phyloP scores from a whole-genome alignment of 2,329 filamentous ascomycete genomes.

The Beauveria sp. region DNA sequence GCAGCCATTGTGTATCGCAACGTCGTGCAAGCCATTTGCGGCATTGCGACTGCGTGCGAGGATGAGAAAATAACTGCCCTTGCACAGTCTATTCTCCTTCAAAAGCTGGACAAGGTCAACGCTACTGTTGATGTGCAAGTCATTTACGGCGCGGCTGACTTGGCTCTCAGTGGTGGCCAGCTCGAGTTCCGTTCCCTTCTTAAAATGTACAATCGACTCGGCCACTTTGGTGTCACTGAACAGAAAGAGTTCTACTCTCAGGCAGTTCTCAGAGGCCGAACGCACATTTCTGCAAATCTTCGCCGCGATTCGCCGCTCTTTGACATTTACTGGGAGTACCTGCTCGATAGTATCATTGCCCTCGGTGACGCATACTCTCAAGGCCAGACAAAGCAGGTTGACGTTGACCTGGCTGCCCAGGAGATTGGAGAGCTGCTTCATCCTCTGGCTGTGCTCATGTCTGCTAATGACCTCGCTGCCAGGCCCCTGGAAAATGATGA shows the following conservation, averaged over 20 bases:
- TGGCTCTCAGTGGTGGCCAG: constrained; percentile 70
- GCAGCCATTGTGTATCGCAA: constrained; percentile 70
- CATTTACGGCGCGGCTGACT: constrained; percentile 68
- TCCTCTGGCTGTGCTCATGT: constrained; percentile 80
- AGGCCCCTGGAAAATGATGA: constrained; percentile 54
- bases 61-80: constrained; percentile 91
- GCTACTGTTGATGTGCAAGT: constrained; percentile 75
- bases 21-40: constrained; percentile 90
- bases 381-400: constrained; percentile 65
- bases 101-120: constrained; percentile 85
- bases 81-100: constrained; percentile 91
- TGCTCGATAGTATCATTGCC: constrained; percentile 81
- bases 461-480: constrained; percentile 50
- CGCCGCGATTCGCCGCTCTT: constrained; percentile 66
- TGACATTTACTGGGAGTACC: constrained; percentile 72
- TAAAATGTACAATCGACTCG: constrained; percentile 72
- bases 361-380: constrained; percentile 78
- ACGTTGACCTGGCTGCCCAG: constrained; percentile 72
- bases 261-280: constrained; percentile 74
- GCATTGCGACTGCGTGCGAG: constrained; percentile 72
- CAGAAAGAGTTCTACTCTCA: constrained; percentile 59
- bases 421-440: constrained; percentile 84
- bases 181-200: constrained; percentile 80
- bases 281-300: constrained; percentile 65
- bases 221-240: constrained; percentile 63